A percentile compares a stretch with the other conserved stretches of the same genome.
Conservation (phyloP, 2,329 filamentous ascomycete species). For the Ophidiomyces ophidiicola region DNA sequence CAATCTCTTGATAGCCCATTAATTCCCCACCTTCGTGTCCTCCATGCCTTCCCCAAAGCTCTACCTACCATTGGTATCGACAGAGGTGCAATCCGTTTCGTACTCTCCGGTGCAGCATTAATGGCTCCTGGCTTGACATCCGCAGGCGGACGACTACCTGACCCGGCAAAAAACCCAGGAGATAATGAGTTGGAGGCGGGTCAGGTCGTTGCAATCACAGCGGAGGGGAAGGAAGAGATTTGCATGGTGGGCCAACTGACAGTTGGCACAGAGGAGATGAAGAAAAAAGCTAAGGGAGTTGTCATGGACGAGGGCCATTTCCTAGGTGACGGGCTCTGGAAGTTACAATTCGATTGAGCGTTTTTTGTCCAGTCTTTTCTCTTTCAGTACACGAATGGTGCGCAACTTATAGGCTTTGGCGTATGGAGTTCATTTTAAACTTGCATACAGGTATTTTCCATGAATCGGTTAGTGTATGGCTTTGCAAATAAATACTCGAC, state of each 20-base stretch:
- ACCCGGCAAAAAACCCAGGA: constrained; percentile 28
- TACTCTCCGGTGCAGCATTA: constrained; percentile 80
- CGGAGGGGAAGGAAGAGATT: constrained; percentile 86
- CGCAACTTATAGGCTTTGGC: constrained; percentile 8
- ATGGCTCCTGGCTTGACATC: constrained; percentile 93
- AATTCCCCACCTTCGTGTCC: constrained; percentile 74
- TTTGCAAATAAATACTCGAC: too few species aligned
- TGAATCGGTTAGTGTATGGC: too few species aligned
- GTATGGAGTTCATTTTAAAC: constrained; percentile 7
- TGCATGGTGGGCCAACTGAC: constrained; percentile 79
- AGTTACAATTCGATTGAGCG: constrained; percentile 45
- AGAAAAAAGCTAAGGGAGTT: constrained; percentile 84
- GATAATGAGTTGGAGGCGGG: constrained; percentile 60
- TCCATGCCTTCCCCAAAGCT: constrained; percentile 77
- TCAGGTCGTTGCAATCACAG: constrained; percentile 73
- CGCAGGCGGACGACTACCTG: constrained; percentile 65
- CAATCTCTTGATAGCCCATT: constrained; percentile 67
- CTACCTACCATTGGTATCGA: constrained; percentile 85
- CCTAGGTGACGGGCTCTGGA: constrained; percentile 89
- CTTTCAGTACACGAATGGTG: neutral
- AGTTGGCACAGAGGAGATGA: constrained; percentile 79
- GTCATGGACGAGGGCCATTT: constrained; percentile 91
- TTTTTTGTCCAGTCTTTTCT: constrained; percentile 7
- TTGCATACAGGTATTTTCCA: too few species aligned
- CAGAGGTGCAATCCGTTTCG: constrained; percentile 90